Base-by-base conservation (phyloP, 2,329 filamentous ascomycete genomes). In the Verticillium nonalfalfae region DNA sequence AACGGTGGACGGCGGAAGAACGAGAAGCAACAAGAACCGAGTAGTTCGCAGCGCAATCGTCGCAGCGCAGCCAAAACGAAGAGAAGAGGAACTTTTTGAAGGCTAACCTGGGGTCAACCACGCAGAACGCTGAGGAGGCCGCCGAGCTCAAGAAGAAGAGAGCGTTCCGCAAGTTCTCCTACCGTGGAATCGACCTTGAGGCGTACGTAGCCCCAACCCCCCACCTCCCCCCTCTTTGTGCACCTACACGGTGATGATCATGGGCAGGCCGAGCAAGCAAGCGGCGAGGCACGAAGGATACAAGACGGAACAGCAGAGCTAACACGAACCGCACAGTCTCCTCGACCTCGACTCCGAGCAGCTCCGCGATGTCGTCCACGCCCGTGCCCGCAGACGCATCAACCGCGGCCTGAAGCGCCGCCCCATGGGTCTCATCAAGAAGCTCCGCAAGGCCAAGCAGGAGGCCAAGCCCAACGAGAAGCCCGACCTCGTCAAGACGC, bases 361-460 rank as follows among this genome's bases (percentile, higher is more conserved):
- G 84, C 93, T 99, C 81, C 93, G 95, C 77, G 93, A 97, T 90
- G 91, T 99, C 80, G 93, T 99, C 76, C 95, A 99, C 86, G 95
- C 95, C 76, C 95, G 95, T 80, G 95, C 95, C 78, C 94, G 95
- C 79, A 90, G 95, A 81, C 89, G 96, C 80, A 98, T 99, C 90
- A 98, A 98, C 90, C 94, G 95, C 73, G 95, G 95, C 76, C 90
- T 99, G 76, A 99, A 98, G 91, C 93, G 95, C 86, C 96, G 96
- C 87, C 95, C 95, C 75, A 98, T 99, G 95, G 95, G 95, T 75
- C 86, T 99, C 76, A 98, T 99, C 89, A 98, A 98, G 92, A 99
- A 99, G 90, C 92, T 99, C 76, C 94, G 95, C 81, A 98, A 97
- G 88, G 90, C 95, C 73, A 97, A 97, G 90, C 92, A 96, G 83